Base-by-base conservation (phyloP, 2,329 filamentous ascomycete species). In the Scolecobasidium constrictum region DNA sequence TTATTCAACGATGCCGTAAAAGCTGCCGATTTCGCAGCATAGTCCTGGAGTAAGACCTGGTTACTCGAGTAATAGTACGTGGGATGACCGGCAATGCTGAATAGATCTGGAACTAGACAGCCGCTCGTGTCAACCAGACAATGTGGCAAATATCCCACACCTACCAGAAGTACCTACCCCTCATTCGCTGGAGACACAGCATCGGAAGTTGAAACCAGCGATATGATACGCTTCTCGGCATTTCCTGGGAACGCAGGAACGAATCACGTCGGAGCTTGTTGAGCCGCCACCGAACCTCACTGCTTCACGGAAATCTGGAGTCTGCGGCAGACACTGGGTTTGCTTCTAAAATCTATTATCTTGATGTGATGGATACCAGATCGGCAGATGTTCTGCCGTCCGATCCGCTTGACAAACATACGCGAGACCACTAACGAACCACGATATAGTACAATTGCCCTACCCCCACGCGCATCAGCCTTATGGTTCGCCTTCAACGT, bases 211-310 rank as follows among this genome's bases (percentile, higher is more conserved):
- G 9, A 31, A 9, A 9, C 26, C 26, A 9, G 26, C 26, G 11
- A 23, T 16, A 33, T 33, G 20, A 17, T 17, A 26, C 15, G 16
- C 26, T 16, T 41, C 38, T 28, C 38, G 23, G 38, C 38, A 41
- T 31, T 41, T 41, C 11, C 38, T 12, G 21, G 38, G 38, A 41
- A 33, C 4, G 37, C 38, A 20, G 38, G 4, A n/a, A n/a, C 26
- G 26, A 31, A 31, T 31, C 26, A 31, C 9, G n/a, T 31, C 26
- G n/a, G n/a, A 7, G 26, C 26, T 31, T n/a, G 26, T 31, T 31
- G 26, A n/a, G n/a, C n/a, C n/a, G n/a, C n/a, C n/a, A n/a, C n/a
- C n/a, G n/a, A n/a, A n/a, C n/a, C n/a, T n/a, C n/a, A n/a, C n/a
- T n/a, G n/a, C n/a, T n/a, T n/a, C n/a, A n/a, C n/a, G n/a, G n/a